These are phyloP conservation scores for Nitzschia sp. DNA, from an alignment of 108 stramenopile genomes.

Conservation along the genomic window DNA sequence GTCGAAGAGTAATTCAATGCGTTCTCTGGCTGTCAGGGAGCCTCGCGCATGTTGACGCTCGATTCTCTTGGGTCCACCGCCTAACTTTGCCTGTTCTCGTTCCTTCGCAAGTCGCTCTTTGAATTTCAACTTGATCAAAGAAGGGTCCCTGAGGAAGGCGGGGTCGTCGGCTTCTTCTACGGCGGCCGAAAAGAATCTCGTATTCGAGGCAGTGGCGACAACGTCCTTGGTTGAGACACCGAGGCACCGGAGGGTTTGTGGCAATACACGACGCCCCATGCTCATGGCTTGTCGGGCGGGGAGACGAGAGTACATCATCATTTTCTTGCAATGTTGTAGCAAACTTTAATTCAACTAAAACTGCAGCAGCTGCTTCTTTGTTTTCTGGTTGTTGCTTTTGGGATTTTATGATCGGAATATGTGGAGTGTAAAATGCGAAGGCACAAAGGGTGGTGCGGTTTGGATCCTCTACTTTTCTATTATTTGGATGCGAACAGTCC, in stretches of 20 bases:
- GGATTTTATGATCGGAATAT: neutral
- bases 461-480: no score
- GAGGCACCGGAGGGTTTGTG: neutral
- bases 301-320: neutral
- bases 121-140: slow-evolving; percentile 78
- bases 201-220: neutral
- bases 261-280: neutral
- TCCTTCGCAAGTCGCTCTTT: slow-evolving; percentile 66
- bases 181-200: slow-evolving; percentile 11
- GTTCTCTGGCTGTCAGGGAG: slow-evolving; percentile 98
- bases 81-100: slow-evolving; percentile 62
- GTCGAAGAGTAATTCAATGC: slow-evolving; percentile 91
- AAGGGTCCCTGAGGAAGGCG: slow-evolving; percentile 43
- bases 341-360: no score
- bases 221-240: slow-evolving; percentile 11
- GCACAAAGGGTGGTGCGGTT: no score
- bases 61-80: slow-evolving; percentile 88
- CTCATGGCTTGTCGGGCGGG: slow-evolving; percentile 4
- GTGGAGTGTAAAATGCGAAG: no score
- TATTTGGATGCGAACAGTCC: no score
- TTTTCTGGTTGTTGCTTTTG: no score
- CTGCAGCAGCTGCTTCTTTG: neutral
- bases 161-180: neutral
- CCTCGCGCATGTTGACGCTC: slow-evolving; percentile 90
- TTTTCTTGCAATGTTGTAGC: neutral